A percentile compares a stretch with the other conserved stretches of the same genome.
Conservation (phyloP, 192 early-diverging fungal species). For the Lunasporangiospora selenospora region DNA sequence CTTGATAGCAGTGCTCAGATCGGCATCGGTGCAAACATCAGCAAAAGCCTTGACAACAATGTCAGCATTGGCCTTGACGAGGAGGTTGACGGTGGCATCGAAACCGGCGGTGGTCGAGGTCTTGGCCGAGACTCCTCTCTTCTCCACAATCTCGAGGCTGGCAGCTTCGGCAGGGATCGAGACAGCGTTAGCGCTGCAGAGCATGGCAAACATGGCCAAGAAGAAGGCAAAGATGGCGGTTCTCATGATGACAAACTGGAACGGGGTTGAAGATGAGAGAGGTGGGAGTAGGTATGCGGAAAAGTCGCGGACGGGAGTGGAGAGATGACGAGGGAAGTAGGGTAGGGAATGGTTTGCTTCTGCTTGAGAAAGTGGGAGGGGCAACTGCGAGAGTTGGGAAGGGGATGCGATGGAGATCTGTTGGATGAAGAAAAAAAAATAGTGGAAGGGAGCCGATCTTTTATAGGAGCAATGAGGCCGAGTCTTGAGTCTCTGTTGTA, state of each 20-base stretch:
- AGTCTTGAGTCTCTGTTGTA: too few species aligned
- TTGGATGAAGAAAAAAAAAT: too few species aligned
- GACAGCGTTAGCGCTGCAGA: conserved; percentile 18
- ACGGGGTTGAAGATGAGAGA: too few species aligned
- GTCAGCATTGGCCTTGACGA: conserved; percentile 25
- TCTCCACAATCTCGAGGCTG: conserved; percentile 26
- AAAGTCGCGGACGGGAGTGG: too few species aligned
- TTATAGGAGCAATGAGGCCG: too few species aligned
- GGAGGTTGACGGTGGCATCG: conserved; percentile 35
- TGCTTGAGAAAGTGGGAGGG: too few species aligned
- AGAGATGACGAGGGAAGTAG: too few species aligned
- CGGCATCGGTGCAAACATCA: conserved; percentile 41
- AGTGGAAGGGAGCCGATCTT: too few species aligned
- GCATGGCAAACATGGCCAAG: conserved; percentile 46
- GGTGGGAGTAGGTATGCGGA: too few species aligned
- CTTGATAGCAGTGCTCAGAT: conserved; percentile 16
- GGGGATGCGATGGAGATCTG: too few species aligned
- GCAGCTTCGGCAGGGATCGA: not conserved
- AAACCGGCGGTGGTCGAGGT: conserved; percentile 25
- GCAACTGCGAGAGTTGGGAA: too few species aligned
- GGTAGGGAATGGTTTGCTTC: too few species aligned
- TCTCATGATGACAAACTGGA: conserved; percentile 45
- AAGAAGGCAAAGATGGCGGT: conserved; percentile 34
- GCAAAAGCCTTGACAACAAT: conserved; percentile 44
- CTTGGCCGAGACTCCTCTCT: conserved; percentile 11